Conservation (phyloP, 2,329 filamentous ascomycete genomes). For the Ustilaginoidea virens region DNA sequence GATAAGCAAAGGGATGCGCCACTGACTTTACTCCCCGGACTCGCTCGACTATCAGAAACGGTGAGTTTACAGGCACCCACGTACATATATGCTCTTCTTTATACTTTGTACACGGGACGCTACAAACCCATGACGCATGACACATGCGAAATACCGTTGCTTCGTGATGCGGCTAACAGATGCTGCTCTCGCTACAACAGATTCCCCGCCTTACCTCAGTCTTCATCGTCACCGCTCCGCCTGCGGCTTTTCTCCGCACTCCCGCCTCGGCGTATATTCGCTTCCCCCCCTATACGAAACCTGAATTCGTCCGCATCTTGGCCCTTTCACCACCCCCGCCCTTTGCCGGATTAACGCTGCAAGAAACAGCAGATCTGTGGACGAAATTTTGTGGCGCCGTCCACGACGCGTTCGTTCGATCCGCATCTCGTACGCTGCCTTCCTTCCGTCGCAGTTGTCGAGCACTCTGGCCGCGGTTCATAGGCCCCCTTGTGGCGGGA, state of each 20-base stretch:
- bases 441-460: slow-evolving; percentile 55
- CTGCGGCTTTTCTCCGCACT: slow-evolving; percentile 52
- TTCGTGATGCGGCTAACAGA: neutral
- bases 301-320: slow-evolving; percentile 66
- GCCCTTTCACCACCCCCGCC: slow-evolving; percentile 30
- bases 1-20: slow-evolving; percentile 72
- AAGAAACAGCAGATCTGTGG: slow-evolving; percentile 56
- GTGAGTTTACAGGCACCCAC: too few relatives aligned
- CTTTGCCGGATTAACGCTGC: slow-evolving; percentile 32
- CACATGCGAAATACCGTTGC: neutral
- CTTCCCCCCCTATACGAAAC: slow-evolving; percentile 72
- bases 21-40: slow-evolving; percentile 61
- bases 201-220: slow-evolving; percentile 65
- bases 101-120: too few relatives aligned
- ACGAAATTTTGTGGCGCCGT: slow-evolving; percentile 67
- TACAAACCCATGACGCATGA: too few relatives aligned
- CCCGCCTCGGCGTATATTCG: slow-evolving; percentile 60
- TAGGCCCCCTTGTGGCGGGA: slow-evolving; percentile 59
- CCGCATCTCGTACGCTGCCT: slow-evolving; percentile 65
- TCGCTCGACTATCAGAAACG: slow-evolving; percentile 68
- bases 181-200: slow-evolving; percentile 34
- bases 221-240: slow-evolving; percentile 60
- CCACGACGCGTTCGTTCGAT: slow-evolving; percentile 72
- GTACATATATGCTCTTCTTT: too few relatives aligned
- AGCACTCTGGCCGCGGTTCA: slow-evolving; percentile 74